Percentiles rank a stretch among this genome's conserved stretches.
phyloP scores from a whole-genome alignment of 2,329 filamentous ascomycete genomes.

The Tothia fuscella region DNA sequence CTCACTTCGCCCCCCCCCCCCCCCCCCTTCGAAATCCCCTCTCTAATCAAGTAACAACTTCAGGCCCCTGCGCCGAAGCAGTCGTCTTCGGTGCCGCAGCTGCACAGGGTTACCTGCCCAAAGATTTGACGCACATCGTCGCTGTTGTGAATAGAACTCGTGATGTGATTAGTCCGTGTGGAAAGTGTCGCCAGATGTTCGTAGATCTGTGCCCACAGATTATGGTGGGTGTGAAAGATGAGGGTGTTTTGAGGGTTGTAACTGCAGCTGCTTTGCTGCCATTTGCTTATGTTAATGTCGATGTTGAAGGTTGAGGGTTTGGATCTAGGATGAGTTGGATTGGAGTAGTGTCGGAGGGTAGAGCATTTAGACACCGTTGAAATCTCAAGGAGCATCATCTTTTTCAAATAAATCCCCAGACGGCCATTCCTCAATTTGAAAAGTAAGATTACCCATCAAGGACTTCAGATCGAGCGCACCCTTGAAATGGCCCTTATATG shows the following conservation, averaged over 20 bases:
- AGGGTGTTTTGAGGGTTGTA: not conserved
- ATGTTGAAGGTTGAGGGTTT: no score
- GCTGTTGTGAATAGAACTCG: not conserved
- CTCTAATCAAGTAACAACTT: no score
- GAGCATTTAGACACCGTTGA: no score
- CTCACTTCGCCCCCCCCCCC: no score
- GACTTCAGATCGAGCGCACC: constrained; percentile 6
- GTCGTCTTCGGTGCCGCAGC: not conserved
- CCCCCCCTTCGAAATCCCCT: no score
- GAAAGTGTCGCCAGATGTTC: not conserved
- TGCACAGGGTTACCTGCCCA: not conserved
- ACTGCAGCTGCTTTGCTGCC: no score
- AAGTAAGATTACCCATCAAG: constrained; percentile 8
- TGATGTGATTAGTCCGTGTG: not conserved
- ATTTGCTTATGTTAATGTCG: no score
- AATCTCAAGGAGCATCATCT: no score
- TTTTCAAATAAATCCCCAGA: constrained; percentile 3
- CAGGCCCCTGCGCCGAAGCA: not conserved
- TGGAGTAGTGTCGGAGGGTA: no score
- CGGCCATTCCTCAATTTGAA: not conserved
- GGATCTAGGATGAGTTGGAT: no score
- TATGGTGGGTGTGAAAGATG: not conserved
- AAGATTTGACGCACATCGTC: constrained; percentile 1
- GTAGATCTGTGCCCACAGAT: constrained; percentile 3
- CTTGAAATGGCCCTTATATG: not conserved